Conservation (phyloP, 768 basidiomycete genomes). For the Stropharia rugosoannulata region DNA sequence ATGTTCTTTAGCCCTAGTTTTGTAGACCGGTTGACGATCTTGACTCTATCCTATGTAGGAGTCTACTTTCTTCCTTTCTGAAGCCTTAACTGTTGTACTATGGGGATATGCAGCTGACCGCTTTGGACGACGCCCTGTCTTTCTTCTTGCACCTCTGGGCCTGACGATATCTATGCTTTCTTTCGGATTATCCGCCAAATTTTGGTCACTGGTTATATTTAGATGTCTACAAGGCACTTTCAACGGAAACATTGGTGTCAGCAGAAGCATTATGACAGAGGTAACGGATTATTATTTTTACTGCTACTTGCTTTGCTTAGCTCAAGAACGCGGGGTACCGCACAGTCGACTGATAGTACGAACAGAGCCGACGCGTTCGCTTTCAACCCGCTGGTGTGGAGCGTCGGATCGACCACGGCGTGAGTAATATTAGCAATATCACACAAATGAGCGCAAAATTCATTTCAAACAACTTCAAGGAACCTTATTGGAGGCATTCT, state of each 20-base stretch:
- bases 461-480: slow-evolving; percentile 29
- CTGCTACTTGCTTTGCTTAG: neutral
- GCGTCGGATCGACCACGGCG: slow-evolving; percentile 30
- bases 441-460: neutral
- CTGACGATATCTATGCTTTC: slow-evolving; percentile 35
- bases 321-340: neutral
- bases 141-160: slow-evolving; percentile 45
- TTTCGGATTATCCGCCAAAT: slow-evolving; percentile 42
- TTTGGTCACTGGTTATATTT: slow-evolving; percentile 26
- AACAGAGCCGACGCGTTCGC: slow-evolving; percentile 41
- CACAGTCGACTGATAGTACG: slow-evolving; percentile 18
- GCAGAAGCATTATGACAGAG: slow-evolving; percentile 47
- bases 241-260: slow-evolving; percentile 39
- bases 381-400: slow-evolving; percentile 34
- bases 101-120: slow-evolving; percentile 47
- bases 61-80: slow-evolving; percentile 43
- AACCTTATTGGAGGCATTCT: slow-evolving; percentile 67
- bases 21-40: neutral
- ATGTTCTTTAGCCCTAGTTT: neutral
- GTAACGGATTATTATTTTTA: slow-evolving; percentile 15
- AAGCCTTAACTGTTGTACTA: slow-evolving; percentile 38
- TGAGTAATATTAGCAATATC: slow-evolving; percentile 11
- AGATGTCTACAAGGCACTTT: slow-evolving; percentile 36
- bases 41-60: slow-evolving; percentile 14
- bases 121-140: slow-evolving; percentile 40